Conservation (phyloP, 1,284 basidiomycete genomes). For the Cystobasidiaceae sp. region DNA sequence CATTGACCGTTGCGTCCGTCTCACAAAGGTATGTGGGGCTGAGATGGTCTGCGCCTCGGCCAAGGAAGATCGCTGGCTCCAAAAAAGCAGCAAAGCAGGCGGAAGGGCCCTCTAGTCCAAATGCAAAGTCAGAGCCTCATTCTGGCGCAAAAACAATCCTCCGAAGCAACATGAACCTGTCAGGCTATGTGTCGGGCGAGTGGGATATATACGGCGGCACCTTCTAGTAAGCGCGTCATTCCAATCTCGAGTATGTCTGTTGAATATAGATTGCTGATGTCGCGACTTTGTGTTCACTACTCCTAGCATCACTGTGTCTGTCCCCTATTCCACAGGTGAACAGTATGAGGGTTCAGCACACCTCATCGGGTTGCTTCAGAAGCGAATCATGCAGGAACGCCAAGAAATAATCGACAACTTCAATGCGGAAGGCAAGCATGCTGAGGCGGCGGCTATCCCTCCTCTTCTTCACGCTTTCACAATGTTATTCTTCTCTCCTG, state of each 20-base stretch:
- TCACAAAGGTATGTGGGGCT: conserved; percentile 24
- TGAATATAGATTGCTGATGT: not conserved
- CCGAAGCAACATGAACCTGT: conserved; percentile 2
- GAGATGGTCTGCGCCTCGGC: conserved; percentile 12
- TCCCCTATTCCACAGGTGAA: conserved; percentile 18
- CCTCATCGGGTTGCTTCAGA: conserved; percentile 2
- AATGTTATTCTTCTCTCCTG: conserved; percentile 36
- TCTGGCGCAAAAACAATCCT: not conserved
- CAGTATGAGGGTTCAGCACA: conserved; percentile 17
- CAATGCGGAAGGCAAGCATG: not conserved
- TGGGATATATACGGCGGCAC: conserved; percentile 13
- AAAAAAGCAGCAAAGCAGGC: not conserved
- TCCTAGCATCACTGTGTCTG: conserved; percentile 5
- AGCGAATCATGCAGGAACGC: not conserved
- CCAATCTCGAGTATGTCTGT: too few relatives aligned
- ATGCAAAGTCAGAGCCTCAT: not conserved
- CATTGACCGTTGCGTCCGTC: not conserved
- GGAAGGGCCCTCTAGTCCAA: not conserved
- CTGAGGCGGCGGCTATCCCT: not conserved
- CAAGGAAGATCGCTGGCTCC: conserved; percentile 12
- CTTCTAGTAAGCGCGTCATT: conserved; percentile 11
- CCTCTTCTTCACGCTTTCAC: conserved; percentile 4
- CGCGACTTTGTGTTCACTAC: too few relatives aligned
- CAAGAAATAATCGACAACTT: not conserved
- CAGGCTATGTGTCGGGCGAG: conserved; percentile 11